Percentiles rank a stretch among this genome's conserved stretches.
phyloP scores from a whole-genome alignment of 805 yeast species.

The Komagataella pseudopastoris region DNA sequence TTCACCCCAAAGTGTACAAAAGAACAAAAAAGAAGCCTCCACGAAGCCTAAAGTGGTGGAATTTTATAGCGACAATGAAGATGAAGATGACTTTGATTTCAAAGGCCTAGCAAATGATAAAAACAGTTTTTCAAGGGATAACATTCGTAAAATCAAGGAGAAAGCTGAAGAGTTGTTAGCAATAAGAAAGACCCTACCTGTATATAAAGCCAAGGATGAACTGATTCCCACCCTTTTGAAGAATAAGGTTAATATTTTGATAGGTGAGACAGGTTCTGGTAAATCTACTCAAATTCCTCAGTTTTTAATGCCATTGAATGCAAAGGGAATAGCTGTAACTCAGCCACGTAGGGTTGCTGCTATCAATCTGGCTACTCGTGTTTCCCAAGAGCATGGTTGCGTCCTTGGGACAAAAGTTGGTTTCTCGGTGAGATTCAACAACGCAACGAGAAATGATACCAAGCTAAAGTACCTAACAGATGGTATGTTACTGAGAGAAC shows the following conservation, averaged over 20 bases:
- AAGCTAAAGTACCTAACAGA: constrained; percentile 81
- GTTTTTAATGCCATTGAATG: constrained; percentile 45
- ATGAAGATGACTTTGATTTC: constrained; percentile 7
- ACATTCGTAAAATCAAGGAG: constrained; percentile 14
- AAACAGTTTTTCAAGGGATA: not conserved
- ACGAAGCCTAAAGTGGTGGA: constrained; percentile 16
- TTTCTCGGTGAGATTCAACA: constrained; percentile 85
- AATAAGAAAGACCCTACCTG: constrained; percentile 53
- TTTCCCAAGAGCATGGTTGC: constrained; percentile 77
- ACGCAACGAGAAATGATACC: constrained; percentile 43
- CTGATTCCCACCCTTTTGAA: constrained; percentile 38
- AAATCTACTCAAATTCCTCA: constrained; percentile 97
- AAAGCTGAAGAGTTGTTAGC: constrained; percentile 32
- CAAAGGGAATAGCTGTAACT: constrained; percentile 70
- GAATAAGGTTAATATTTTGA: constrained; percentile 63
- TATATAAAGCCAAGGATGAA: constrained; percentile 55
- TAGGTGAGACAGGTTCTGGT: constrained; percentile 98
- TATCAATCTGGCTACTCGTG: constrained; percentile 84
- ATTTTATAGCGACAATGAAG: constrained; percentile 22
- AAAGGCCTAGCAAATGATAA: constrained; percentile 1
- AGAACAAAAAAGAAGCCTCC: not conserved
- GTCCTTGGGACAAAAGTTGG: constrained; percentile 75
- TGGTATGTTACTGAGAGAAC: constrained; percentile 91
- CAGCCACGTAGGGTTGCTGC: constrained; percentile 99
- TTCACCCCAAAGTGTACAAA: not conserved